Evolutionary conservation across 768 basidiomycete genomes (phyloP), one percentile per base, ranked within the genome.

Genomic region (Mycena latifolia): DNA sequence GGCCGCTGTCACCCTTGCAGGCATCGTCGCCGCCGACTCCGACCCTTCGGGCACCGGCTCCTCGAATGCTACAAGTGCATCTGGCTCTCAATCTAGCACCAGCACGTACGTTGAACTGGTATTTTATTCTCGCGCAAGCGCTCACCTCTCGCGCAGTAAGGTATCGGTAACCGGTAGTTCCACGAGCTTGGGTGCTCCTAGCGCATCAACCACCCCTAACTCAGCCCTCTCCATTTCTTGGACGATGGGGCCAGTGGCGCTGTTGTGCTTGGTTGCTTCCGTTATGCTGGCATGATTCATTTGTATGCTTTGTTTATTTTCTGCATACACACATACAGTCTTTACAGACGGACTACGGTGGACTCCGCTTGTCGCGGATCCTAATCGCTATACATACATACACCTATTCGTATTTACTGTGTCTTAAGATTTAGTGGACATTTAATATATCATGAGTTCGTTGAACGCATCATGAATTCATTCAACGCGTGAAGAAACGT

Each of bases 1-100:
- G 15, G 80, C 79, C 1, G 67, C 78, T 15, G 81, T 82, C 7
- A 64, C 70, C 24, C 51, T 66, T 18, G 71, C 67, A 1, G 77
- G 69, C 33, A 77, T 77, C 35, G 12, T 43, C 45, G 37, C 27
- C 20, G 28, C 8, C 28, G 28, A 33, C 45, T 10, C n/a, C 43
- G 22, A 17, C n/a, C n/a, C 45, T 33, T 27, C 29, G 11, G 22
- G 9, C 39, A 33, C 60, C 3, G 37, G 57, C 29, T 14, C 27
- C 15, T 61, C 51, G 9, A 35, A 35, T 20, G 14, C 29, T 24
- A 12, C 29, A 35, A 20, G 20, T 14, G 33, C 15, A 20, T 53
- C 51, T 5, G 5, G 18, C 2, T 24, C 52, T 12, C 52, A 37
- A 11, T 52, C 31, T 15, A 43, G 41, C 37, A 31, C 14, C 2